Base-by-base conservation (phyloP, 208 protist species). In the Leishmania tarentolae region DNA sequence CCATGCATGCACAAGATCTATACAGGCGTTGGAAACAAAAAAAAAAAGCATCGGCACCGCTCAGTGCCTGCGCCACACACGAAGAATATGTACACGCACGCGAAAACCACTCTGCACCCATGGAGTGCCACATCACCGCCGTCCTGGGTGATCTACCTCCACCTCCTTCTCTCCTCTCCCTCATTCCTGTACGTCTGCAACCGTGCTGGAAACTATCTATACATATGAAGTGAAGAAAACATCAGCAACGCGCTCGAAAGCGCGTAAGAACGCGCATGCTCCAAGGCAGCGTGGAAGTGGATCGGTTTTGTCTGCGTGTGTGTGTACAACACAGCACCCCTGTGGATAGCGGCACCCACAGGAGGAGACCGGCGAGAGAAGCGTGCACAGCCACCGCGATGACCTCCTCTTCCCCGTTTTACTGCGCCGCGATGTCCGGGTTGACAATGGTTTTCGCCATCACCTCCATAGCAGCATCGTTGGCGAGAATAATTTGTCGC, bases 391-490 rank as follows among this genome's bases (percentile, higher is more conserved):
- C n/a, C 8, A 52, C 21, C 44, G 28, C 11, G 28, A 35, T 17
- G 37, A 3, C 35, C n/a, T 35, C 44, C 5, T 42, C 5, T 42
- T 70, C 57, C 42, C 57, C 47, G 13, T 71, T 52, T 37, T 77
- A 87, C 80, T 82, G 76, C 6, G 76, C 83, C 1, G 80, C 86
- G 9, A 90, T 84, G 57, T 97, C 92, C 19, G 93, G 93, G 66
- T 88, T 90, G 24, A 97, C 91, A 53, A 97, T 91, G 84, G 94
- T 97, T 50, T 88, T 86, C 75, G 95, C 87, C 93, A 97, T 96
- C 31, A 83, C 83, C 42, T 94, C 89, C 70, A 97, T 93, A 5
- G 93, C 88, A 35, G 86, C 87, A 71, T 97, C 91, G 66, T 97
- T 97, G 24, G 87, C 84, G n/a, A 96, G 83, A 42, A 97, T 95